Base-by-base conservation (phyloP, 2,329 filamentous ascomycete genomes). In the Paecilomyces dactylethromorphus region DNA sequence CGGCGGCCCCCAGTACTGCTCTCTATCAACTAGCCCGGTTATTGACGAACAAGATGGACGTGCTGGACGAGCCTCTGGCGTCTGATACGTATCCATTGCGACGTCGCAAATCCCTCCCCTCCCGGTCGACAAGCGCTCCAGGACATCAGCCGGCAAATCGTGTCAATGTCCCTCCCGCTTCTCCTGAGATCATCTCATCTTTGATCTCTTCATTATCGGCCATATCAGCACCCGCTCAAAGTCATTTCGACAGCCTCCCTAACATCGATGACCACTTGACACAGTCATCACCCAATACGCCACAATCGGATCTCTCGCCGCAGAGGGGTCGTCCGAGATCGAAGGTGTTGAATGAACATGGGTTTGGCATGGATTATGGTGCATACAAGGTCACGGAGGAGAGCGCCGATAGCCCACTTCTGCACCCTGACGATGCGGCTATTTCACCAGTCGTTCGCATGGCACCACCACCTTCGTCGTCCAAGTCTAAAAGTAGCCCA, bases 371-470 rank as follows among this genome's bases (percentile, higher is more conserved):
- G 74, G 89, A 90, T 69, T 91, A 91, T 81, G 85, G 87, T 60
- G 82, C 85, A 60, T 88, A 84, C 71, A 78, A 81, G 55, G 77
- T 81, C 53, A 77, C 82, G 3, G 79, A 80, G 56, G 79, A 84
- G 18, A 68, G 81, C 12, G 69, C 78, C 52, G 78, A 83, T 54
- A 78, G 81, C 35, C 75, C 78, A 54, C 77, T 79, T 64, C 63
- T 81, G 57, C 78, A 80, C 63, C 76, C 80, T 35, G 81, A 85
- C 70, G 81, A 85, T 74, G 82, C 82, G 50, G 83, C 83, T 32
- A 78, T 81, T 61, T 76, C 91, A 12, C 91, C 92, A 18, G 84
- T 93, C 57, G 84, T 95, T 66, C 87, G 88, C 63, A 96, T 92
- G 32, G 85, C 91, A 32, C 92, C 92, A 72, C 88, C 87, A 7